Evolutionary conservation across 2,329 filamentous ascomycete genomes (phyloP).

Genomic region (Colletotrichum abscissum): DNA sequence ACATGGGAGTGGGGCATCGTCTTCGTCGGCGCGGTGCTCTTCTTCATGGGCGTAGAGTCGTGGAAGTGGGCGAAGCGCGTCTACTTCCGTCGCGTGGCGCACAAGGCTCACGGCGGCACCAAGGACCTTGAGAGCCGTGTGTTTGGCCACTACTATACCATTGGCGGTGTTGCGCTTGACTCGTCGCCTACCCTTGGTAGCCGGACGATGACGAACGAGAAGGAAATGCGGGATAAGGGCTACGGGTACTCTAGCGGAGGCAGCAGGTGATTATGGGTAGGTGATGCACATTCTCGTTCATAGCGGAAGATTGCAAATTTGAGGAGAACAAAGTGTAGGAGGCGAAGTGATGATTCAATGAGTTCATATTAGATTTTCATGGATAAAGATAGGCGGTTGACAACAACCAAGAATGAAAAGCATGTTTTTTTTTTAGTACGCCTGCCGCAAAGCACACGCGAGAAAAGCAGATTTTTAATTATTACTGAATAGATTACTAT

Average conservation of each 20-base stretch:
- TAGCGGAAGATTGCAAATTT: background rate
- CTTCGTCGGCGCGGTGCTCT: slow-evolving; percentile 64
- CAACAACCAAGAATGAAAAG: slow-evolving; percentile 18
- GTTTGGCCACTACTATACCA: slow-evolving; percentile 46
- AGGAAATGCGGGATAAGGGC: slow-evolving; percentile 36
- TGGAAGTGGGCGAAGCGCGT: slow-evolving; percentile 70
- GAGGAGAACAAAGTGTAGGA: background rate
- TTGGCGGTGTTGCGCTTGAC: slow-evolving; percentile 36
- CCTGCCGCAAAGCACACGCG: too few relatives aligned
- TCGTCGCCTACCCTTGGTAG: slow-evolving; percentile 32
- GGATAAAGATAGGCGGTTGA: slow-evolving; percentile 14
- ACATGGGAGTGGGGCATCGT: slow-evolving; percentile 72
- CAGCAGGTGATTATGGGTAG: background rate
- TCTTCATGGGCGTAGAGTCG: slow-evolving; percentile 66
- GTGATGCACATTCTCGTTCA: background rate
- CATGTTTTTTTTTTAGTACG: background rate
- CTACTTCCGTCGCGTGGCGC: slow-evolving; percentile 47
- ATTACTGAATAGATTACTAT: background rate
- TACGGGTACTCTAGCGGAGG: slow-evolving; percentile 27
- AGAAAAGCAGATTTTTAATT: too few relatives aligned
- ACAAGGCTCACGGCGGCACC: slow-evolving; percentile 36
- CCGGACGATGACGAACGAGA: slow-evolving; percentile 34
- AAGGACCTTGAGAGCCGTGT: slow-evolving; percentile 46
- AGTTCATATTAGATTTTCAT: slow-evolving; percentile 1
- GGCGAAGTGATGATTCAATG: background rate